Evolutionary conservation across 1,284 basidiomycete genomes (phyloP), one percentile per base, ranked within the genome.

Genomic region (Rhizopogon parksii): DNA sequence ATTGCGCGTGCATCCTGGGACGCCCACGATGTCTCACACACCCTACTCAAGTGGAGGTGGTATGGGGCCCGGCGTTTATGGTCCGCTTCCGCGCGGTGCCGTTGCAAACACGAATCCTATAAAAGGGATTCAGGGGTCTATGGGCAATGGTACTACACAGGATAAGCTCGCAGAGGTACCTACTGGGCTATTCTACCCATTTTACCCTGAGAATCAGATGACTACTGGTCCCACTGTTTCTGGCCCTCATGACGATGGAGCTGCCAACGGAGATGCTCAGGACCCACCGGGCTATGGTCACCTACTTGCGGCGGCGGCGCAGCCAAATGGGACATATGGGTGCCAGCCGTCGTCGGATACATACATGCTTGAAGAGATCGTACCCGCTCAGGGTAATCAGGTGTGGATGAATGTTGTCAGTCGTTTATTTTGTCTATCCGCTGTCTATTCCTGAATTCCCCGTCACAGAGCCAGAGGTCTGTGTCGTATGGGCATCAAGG

Each of bases 131-230:
- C 62, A 61, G 42, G 53, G 64, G 12, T 56, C 61, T 5, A 58
- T 60, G 15, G 54, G 55, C 14, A 36, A 47, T 55, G 50, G 36
- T 61, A 61, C 47, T 67, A 63, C 37, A 14, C 67, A 67, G 3
- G 71, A 72, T 32, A 75, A 72, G 46, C 71, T 85, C 43, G 79
- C 79, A 4, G 82, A 85, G 39, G 72, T 88, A 45, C 83, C 85
- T 2, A 69, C 77, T 2, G 73, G 74, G 17, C 64, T 88, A 48
- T 88, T 88, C 66, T 88, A 85, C 60, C 85, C 85, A 0, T 86
- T 86, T 70, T 86, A 76, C 61, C 80, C 83, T 0, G 82, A 86
- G 60, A 72, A 73, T 36, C 66, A 68, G 34, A 66, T 73, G 55
- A 56, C 50, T 24, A 51, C 54, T 38, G 54, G 54, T 32, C 43